Conservation (phyloP, 345 rosid species). For the Lumnitzera littorea region DNA sequence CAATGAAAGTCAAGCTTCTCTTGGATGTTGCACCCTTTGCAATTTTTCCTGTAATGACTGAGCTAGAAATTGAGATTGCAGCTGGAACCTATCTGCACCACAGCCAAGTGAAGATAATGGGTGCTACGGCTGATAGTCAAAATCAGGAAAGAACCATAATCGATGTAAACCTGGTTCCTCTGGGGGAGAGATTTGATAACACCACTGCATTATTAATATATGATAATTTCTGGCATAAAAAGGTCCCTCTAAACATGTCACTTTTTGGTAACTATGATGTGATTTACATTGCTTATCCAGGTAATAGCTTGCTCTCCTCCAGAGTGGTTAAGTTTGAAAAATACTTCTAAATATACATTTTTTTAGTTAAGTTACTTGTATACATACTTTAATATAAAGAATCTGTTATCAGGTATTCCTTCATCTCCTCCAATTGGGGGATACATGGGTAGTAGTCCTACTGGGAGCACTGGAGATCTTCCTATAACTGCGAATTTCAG, state of each 20-base stretch:
- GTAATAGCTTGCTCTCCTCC: conserved; percentile 30
- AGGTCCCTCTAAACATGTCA: conserved; percentile 64
- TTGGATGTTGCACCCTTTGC: conserved; percentile 70
- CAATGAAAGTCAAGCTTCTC: conserved; percentile 91
- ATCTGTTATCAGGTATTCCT: conserved; percentile 56
- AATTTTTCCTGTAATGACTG: conserved; percentile 79
- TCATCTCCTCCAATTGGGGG: conserved; percentile 65
- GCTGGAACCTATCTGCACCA: conserved; percentile 87
- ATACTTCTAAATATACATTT: conserved; percentile 10
- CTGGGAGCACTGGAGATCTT: conserved; percentile 57
- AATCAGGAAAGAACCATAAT: conserved; percentile 83
- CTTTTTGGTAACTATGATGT: conserved; percentile 85
- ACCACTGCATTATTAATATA: conserved; percentile 83
- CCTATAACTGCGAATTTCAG: conserved; percentile 60
- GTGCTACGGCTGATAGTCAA: conserved; percentile 88
- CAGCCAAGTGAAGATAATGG: conserved; percentile 98
- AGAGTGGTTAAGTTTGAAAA: conserved; percentile 3
- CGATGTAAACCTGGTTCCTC: conserved; percentile 89
- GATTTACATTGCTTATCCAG: conserved; percentile 71
- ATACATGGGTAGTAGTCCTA: conserved; percentile 54
- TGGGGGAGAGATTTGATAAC: conserved; percentile 96
- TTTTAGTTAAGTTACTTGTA: too few relatives aligned
- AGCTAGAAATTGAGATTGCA: conserved; percentile 94
- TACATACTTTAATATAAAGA: conserved; percentile 13
- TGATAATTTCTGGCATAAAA: conserved; percentile 66